phyloP scores from a whole-genome alignment of 2,329 filamentous ascomycete genomes.

The Penicillium sclerotiorum region DNA sequence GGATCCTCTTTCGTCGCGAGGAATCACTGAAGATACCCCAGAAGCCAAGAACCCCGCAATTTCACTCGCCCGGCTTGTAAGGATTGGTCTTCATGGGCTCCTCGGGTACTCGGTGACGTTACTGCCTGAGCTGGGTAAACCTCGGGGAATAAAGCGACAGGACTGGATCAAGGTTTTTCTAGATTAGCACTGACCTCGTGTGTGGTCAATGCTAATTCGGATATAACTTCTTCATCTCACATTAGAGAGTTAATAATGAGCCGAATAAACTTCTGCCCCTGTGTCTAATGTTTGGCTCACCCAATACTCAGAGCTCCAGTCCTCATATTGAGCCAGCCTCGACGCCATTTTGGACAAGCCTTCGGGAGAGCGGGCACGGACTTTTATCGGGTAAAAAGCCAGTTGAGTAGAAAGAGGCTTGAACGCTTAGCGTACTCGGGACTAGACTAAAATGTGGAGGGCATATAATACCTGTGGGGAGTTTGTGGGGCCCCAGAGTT shows the following conservation, averaged over 20 bases:
- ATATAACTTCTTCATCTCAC: neutral
- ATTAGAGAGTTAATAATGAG: no score
- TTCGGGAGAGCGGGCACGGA: no score
- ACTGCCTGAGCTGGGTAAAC: constrained; percentile 7
- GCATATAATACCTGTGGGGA: neutral
- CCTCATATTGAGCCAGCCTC: no score
- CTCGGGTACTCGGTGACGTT: neutral
- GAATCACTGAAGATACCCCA: neutral
- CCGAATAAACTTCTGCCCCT: no score
- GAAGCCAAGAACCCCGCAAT: neutral
- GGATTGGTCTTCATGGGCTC: neutral
- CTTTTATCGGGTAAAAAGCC: no score
- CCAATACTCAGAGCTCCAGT: no score
- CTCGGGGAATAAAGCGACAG: constrained; percentile 2
- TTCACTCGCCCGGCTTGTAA: neutral
- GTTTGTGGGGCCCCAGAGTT: constrained; percentile 1
- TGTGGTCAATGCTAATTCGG: neutral
- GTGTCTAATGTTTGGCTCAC: no score
- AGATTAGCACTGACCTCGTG: neutral
- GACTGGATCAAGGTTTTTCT: neutral
- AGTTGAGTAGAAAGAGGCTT: neutral
- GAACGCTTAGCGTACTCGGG: no score
- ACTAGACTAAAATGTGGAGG: constrained; percentile 1
- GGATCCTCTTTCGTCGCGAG: neutral
- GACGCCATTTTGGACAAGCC: no score